Conservation (phyloP, 2,329 filamentous ascomycete species). For the Eurotiales sp. region DNA sequence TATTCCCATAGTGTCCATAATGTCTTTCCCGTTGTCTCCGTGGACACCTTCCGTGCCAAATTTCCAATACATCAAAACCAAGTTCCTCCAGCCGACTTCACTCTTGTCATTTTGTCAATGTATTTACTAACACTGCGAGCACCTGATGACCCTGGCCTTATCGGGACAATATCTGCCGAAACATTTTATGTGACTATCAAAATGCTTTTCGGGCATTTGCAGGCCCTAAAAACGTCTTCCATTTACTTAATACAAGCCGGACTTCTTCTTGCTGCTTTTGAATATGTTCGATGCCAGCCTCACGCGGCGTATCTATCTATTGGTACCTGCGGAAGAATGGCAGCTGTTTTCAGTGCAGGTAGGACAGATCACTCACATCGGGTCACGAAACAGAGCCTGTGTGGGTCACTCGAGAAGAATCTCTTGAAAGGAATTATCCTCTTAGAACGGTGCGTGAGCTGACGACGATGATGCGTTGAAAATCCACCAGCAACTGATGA, state of each 20-base stretch:
- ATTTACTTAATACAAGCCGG: background rate
- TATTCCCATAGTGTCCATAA: background rate
- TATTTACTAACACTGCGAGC: background rate
- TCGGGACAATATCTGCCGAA: background rate
- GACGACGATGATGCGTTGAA: background rate
- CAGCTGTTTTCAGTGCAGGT: background rate
- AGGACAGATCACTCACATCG: background rate
- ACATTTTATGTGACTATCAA: background rate
- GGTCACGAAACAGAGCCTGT: background rate
- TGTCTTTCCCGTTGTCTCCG: background rate
- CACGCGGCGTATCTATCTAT: constrained; percentile 1
- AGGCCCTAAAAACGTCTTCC: background rate
- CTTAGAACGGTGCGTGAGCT: background rate
- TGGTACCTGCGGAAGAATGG: background rate
- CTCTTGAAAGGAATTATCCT: background rate
- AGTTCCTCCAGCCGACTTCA: background rate
- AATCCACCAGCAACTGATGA: background rate
- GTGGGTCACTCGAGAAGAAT: background rate
- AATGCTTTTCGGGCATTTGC: background rate
- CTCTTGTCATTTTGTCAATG: constrained; percentile 1
- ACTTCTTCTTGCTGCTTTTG: background rate
- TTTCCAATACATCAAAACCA: background rate
- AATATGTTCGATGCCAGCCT: constrained; percentile 2
- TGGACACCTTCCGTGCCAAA: background rate
- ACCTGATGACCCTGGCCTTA: background rate